A percentile compares a stretch with the other conserved stretches of the same genome.
Conservation (phyloP, 2,329 filamentous ascomycete species). For the Cercospora sp. region DNA sequence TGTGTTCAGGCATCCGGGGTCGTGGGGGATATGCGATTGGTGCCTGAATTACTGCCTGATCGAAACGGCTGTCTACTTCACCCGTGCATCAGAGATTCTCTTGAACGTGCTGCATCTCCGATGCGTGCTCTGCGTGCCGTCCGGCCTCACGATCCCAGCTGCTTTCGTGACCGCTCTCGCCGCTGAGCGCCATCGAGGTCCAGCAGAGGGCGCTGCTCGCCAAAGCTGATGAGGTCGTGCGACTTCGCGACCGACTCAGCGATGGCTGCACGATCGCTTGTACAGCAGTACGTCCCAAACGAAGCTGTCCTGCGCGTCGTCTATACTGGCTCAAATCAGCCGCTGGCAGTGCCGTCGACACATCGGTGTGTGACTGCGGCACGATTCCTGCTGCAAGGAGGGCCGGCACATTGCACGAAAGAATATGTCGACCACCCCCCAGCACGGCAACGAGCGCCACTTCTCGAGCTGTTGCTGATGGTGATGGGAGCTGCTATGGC, state of each 20-base stretch:
- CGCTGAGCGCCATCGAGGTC: neutral
- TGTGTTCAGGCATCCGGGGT: neutral
- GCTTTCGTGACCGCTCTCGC: neutral
- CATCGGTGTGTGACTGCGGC: neutral
- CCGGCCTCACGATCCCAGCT: neutral
- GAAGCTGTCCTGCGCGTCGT: neutral
- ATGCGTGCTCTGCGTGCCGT: neutral
- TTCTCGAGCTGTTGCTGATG: neutral
- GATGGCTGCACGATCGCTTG: neutral
- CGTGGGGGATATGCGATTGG: neutral
- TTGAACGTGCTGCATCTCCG: neutral
- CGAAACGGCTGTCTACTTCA: neutral
- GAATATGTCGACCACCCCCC: neutral
- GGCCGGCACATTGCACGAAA: neutral
- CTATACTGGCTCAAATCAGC: neutral
- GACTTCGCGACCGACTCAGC: neutral
- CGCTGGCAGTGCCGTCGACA: neutral
- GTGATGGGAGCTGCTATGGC: neutral
- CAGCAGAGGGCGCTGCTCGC: neutral
- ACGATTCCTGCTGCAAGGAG: neutral
- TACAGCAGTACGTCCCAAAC: neutral
- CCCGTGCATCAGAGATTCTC: neutral
- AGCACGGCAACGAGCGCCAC: neutral
- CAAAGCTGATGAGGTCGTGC: neutral
- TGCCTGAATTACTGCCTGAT: neutral